A percentile compares a stretch with the other conserved stretches of the same genome.
Conservation (phyloP, 2,329 filamentous ascomycete genomes). For the Trichoderma asperellum region DNA sequence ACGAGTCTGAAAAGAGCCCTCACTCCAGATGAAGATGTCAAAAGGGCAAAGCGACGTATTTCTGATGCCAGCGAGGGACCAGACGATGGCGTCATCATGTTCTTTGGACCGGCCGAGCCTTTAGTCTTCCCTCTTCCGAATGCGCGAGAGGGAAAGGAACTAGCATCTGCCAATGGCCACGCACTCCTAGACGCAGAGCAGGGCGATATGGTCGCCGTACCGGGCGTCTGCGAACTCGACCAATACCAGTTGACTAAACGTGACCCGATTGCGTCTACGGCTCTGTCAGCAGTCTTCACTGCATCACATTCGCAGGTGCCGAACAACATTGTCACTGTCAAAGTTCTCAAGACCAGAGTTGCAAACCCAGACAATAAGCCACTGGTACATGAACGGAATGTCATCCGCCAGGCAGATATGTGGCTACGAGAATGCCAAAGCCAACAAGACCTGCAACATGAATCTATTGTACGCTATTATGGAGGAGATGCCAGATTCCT, state of each 20-base stretch:
- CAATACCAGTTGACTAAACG: slow-evolving; percentile 59
- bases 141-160: slow-evolving; percentile 51
- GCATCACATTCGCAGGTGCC: slow-evolving; percentile 57
- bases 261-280: slow-evolving; percentile 59
- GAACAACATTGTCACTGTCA: slow-evolving; percentile 61
- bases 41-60: slow-evolving; percentile 49
- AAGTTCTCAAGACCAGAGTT: slow-evolving; percentile 60
- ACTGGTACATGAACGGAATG: slow-evolving; percentile 56
- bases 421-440: slow-evolving; percentile 62
- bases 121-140: slow-evolving; percentile 58
- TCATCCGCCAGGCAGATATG: slow-evolving; percentile 63
- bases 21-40: slow-evolving; percentile 49
- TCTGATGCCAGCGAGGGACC: slow-evolving; percentile 40
- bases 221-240: slow-evolving; percentile 56
- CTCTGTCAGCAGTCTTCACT: slow-evolving; percentile 60
- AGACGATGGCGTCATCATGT: slow-evolving; percentile 60
- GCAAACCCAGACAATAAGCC: slow-evolving; percentile 49
- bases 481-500: slow-evolving; percentile 63
- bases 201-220: slow-evolving; percentile 54
- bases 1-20: slow-evolving; percentile 58
- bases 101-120: slow-evolving; percentile 55
- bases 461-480: slow-evolving; percentile 62
- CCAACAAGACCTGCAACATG: slow-evolving; percentile 59
- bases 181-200: slow-evolving; percentile 56
- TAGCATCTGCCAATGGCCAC: slow-evolving; percentile 52